Percentiles rank a stretch among this genome's conserved stretches.
Evolutionary conservation across 345 rosid genomes (phyloP).

Genomic region (Dovyalis caffra): DNA sequence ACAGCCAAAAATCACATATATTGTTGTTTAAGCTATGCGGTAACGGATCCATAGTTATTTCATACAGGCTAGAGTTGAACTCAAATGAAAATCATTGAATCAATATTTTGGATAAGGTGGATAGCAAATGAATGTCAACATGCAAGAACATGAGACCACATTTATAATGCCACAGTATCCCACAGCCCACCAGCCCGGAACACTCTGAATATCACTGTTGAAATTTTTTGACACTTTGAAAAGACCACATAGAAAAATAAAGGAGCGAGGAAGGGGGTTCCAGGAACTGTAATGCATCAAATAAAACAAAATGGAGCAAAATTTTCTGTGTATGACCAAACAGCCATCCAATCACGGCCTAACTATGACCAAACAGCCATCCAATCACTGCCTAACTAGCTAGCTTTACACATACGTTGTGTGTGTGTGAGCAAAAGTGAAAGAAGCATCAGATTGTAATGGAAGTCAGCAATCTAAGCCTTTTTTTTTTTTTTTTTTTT

Average conservation of each 20-base stretch:
- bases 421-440: not conserved
- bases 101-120: not conserved
- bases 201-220: not conserved
- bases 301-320: not conserved
- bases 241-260: not conserved
- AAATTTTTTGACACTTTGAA: not conserved
- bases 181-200: not conserved
- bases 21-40: not conserved
- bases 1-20: not conserved
- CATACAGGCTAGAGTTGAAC: not conserved
- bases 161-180: not conserved
- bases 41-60: not conserved
- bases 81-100: not conserved
- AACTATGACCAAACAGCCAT: not conserved
- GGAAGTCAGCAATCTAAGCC: not conserved
- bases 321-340: not conserved
- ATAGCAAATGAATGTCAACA: not conserved
- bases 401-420: not conserved
- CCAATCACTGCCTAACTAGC: not conserved
- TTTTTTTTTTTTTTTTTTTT: not conserved
- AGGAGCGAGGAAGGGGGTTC: not conserved
- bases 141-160: not conserved
- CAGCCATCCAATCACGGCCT: not conserved
- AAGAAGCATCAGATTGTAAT: not conserved
- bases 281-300: not conserved